phyloP scores from a whole-genome alignment of 768 basidiomycete species.

The Baorangia bicolor region DNA sequence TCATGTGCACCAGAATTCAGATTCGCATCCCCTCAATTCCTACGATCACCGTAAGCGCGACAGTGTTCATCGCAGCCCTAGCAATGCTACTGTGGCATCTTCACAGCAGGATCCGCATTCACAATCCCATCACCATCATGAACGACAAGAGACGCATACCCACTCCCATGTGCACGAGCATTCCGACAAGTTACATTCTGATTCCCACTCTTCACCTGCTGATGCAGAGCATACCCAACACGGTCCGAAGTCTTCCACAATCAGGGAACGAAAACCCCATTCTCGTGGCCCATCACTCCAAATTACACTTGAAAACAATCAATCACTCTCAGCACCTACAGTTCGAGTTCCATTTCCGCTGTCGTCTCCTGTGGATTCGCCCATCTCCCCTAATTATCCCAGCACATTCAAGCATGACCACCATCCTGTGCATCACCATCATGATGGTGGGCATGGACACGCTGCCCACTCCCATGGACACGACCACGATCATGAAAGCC shows the following conservation, averaged over 20 bases:
- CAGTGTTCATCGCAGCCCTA: slow-evolving; percentile 15
- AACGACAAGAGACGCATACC: slow-evolving; percentile 25
- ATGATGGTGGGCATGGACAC: slow-evolving; percentile 33
- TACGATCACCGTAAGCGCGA: slow-evolving; percentile 8
- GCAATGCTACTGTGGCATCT: slow-evolving; percentile 12
- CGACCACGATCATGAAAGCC: slow-evolving; percentile 66
- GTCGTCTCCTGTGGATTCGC: slow-evolving; percentile 40
- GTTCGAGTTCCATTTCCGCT: slow-evolving; percentile 27
- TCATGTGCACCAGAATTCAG: slow-evolving; percentile 19
- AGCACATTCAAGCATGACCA: slow-evolving; percentile 48
- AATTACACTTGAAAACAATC: slow-evolving; percentile 29
- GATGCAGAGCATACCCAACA: slow-evolving; percentile 7
- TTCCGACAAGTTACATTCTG: slow-evolving; percentile 20
- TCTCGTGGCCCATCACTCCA: slow-evolving; percentile 43
- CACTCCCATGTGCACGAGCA: slow-evolving; percentile 31
- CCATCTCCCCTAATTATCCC: slow-evolving; percentile 65
- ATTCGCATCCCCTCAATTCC: slow-evolving; percentile 13
- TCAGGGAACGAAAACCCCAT: slow-evolving; percentile 36
- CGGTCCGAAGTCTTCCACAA: slow-evolving; percentile 11
- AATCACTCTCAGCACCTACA: slow-evolving; percentile 17
- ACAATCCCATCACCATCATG: slow-evolving; percentile 22
- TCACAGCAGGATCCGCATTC: slow-evolving; percentile 27
- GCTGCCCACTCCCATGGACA: slow-evolving; percentile 55
- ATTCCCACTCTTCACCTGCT: slow-evolving; percentile 14
- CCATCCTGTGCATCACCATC: slow-evolving; percentile 35